phyloP scores from a whole-genome alignment of 106 monocot genomes.

The Gastrodia elata region DNA sequence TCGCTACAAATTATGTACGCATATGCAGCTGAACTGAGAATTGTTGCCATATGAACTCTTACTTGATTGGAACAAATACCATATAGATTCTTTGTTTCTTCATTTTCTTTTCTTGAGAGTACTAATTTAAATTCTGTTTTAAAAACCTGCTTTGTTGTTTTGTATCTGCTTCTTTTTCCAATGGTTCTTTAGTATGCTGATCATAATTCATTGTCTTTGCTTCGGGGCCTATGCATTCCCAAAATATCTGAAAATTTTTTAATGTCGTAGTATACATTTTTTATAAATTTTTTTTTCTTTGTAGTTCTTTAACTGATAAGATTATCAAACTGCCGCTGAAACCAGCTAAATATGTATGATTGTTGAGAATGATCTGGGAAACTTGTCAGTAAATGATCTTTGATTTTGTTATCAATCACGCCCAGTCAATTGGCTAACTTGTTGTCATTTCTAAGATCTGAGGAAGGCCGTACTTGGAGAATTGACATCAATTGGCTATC shows the following conservation, averaged over 20 bases:
- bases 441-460: too few relatives aligned
- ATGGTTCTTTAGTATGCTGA: not conserved
- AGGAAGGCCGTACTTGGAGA: too few relatives aligned
- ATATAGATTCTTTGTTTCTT: not conserved
- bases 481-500: too few relatives aligned
- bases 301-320: not conserved
- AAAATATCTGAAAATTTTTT: not conserved
- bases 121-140: not conserved
- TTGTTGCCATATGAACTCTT: not conserved
- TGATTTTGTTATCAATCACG: not conserved
- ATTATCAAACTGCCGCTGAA: not conserved
- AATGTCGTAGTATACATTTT: not conserved
- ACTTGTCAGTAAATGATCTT: not conserved
- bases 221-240: not conserved
- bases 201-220: not conserved
- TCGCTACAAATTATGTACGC: not conserved
- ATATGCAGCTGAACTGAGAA: not conserved
- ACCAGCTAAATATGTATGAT: not conserved
- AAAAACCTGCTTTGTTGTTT: not conserved
- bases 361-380: not conserved
- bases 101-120: constrained; percentile 2
- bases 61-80: not conserved
- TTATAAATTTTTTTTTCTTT: not conserved
- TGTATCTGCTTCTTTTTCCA: not conserved
- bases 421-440: not conserved